Conservation (phyloP, 2,329 filamentous ascomycete genomes). For the Fusarium coffeatum region DNA sequence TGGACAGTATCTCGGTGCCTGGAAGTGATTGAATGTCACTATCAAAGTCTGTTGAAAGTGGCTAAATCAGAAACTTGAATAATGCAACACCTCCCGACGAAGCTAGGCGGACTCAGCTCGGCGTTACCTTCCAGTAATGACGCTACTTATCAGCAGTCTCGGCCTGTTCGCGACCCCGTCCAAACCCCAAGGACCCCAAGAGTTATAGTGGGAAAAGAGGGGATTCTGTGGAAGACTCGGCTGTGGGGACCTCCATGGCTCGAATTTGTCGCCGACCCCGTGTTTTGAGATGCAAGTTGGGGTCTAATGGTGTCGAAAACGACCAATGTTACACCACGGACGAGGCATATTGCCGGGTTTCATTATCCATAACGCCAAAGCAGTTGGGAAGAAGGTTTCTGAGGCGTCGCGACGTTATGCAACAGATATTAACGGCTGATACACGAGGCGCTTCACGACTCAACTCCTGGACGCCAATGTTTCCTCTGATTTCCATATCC, state of each 20-base stretch:
- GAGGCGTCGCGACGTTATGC: constrained; percentile 13
- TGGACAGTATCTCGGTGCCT: constrained; percentile 15
- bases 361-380: not conserved
- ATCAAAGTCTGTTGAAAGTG: constrained; percentile 16
- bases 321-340: constrained; percentile 26
- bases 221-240: constrained; percentile 3
- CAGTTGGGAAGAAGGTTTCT: constrained; percentile 10
- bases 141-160: constrained; percentile 29
- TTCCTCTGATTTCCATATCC: constrained; percentile 12
- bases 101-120: constrained; percentile 31
- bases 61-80: constrained; percentile 22
- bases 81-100: not conserved
- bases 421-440: constrained; percentile 27
- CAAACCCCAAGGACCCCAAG: constrained; percentile 38
- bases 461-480: constrained; percentile 9
- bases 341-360: constrained; percentile 3
- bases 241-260: constrained; percentile 27
- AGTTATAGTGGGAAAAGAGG: constrained; percentile 19
- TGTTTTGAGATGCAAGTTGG: constrained; percentile 26
- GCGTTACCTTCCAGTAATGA: constrained; percentile 33
- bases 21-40: constrained; percentile 25
- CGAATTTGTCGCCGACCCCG: constrained; percentile 37
- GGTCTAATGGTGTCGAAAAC: constrained; percentile 29
- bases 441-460: constrained; percentile 31
- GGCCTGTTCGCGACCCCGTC: constrained; percentile 23